Evolutionary conservation across 2,329 filamentous ascomycete species (phyloP).

Genomic region (Colletotrichum zoysiae): DNA sequence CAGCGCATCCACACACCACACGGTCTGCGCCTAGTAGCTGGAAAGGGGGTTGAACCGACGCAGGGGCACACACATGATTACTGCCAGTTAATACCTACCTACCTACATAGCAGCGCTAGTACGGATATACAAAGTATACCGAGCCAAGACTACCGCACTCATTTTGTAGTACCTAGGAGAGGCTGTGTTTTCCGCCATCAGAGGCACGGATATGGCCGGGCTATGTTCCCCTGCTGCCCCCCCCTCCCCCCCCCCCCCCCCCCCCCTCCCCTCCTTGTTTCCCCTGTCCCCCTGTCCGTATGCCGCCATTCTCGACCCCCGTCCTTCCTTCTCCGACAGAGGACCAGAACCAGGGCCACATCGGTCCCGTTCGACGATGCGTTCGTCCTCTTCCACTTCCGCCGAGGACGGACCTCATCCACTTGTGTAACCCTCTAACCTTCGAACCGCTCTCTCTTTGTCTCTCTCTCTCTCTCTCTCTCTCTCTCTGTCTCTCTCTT

Average conservation of each 20-base stretch:
- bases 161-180: no score
- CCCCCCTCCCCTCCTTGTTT: no score
- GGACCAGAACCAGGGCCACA: background rate
- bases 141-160: no score
- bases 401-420: background rate
- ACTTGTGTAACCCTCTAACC: background rate
- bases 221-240: background rate
- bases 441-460: background rate
- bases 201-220: background rate
- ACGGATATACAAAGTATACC: no score
- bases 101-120: no score
- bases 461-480: no score
- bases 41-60: slow-evolving; percentile 21
- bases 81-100: no score
- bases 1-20: background rate
- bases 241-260: background rate
- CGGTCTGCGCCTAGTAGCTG: slow-evolving; percentile 15
- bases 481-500: no score
- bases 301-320: background rate
- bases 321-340: background rate
- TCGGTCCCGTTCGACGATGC: background rate
- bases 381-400: background rate
- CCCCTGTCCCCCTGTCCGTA: background rate
- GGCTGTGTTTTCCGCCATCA: background rate
- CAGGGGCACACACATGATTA: background rate